Evolutionary conservation across 2,329 filamentous ascomycete genomes (phyloP), one percentile per base, ranked within the genome.

Genomic region (Colletotrichum brevisporum): DNA sequence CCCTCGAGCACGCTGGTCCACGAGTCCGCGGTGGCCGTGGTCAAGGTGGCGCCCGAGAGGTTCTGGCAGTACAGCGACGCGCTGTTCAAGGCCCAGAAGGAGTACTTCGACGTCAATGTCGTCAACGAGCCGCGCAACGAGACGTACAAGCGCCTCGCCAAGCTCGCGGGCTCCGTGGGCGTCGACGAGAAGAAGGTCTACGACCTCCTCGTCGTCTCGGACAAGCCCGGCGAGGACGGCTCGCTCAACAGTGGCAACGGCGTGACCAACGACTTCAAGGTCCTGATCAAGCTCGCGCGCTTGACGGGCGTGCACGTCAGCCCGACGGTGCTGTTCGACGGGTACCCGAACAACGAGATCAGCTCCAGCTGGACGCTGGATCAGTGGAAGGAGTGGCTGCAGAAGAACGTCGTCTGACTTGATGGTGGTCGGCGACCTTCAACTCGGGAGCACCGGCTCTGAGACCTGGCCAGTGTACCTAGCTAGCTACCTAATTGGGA

Each of bases 281-380:
- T 93, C 56, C 83, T 95, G 75, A 89, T 95, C 71, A 97, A 95
- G 87, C 91, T 91, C 79, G 88, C 93, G 75, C 85, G 95, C 51
- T 81, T 96, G 73, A 88, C 93, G 9, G 92, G 95, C 13, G 89
- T 97, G 51, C 95, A 98, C 83, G 94, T 98, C 48, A 95, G 94
- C 50, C 95, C 95, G 2, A 98, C 95, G 0, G 94, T 95, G 21
- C 85, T 97, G 57, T 95, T 97, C 79, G 90, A 98, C 80, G 94
- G 95, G 0, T 88, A 97, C 26, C 91, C 97, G 57, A 92, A 93
- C 76, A 89, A 89, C 72, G 89, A 92, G 58, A 92, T 97, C 73
- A 92, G 90, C 71, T 95, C 92, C 67, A 88, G 90, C 26, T 98
- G 94, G 89, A 91, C 88, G 0, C 85, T 85, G 74, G 89, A 92